A percentile compares a stretch with the other conserved stretches of the same genome.
These are phyloP conservation scores for Aspergillus novofumigatus DNA, from an alignment of 2,329 filamentous ascomycete species.

Conservation along the genomic window DNA sequence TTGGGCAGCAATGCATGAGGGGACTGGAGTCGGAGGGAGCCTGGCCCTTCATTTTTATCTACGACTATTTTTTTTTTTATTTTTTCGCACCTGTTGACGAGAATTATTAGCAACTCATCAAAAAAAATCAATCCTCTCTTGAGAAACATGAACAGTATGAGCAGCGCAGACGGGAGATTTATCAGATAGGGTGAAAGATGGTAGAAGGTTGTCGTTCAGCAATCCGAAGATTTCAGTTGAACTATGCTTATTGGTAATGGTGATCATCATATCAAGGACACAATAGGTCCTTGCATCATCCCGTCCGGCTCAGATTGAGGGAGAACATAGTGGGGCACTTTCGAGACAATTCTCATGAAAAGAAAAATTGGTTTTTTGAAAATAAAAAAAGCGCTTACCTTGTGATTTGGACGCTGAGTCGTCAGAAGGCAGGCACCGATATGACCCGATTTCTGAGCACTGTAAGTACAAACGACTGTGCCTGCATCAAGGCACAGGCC, in stretches of 20 bases:
- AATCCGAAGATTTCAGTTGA: conserved; percentile 40
- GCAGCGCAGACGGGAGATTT: conserved; percentile 11
- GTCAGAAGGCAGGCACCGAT: conserved; percentile 1
- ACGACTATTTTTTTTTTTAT: background rate
- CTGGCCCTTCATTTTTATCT: background rate
- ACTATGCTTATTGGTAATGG: conserved; percentile 39
- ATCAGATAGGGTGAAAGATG: conserved; percentile 37
- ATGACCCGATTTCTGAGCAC: background rate
- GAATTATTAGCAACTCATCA: conserved; percentile 9
- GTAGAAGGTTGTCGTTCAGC: conserved; percentile 39
- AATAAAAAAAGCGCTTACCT: conserved; percentile 17
- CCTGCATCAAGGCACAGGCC: conserved; percentile 10
- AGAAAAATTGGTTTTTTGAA: background rate
- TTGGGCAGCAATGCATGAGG: conserved; percentile 33
- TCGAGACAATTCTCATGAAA: background rate
- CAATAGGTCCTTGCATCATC: conserved; percentile 3
- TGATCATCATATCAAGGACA: conserved; percentile 31
- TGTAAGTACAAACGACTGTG: background rate
- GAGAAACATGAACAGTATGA: conserved; percentile 7
- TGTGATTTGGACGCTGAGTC: background rate
- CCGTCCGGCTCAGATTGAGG: background rate
- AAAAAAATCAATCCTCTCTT: conserved; percentile 4
- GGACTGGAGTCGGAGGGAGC: background rate
- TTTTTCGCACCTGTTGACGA: background rate
- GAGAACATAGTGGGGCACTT: background rate